Conservation (phyloP, 345 rosid genomes). For the Passiflora organensis region DNA sequence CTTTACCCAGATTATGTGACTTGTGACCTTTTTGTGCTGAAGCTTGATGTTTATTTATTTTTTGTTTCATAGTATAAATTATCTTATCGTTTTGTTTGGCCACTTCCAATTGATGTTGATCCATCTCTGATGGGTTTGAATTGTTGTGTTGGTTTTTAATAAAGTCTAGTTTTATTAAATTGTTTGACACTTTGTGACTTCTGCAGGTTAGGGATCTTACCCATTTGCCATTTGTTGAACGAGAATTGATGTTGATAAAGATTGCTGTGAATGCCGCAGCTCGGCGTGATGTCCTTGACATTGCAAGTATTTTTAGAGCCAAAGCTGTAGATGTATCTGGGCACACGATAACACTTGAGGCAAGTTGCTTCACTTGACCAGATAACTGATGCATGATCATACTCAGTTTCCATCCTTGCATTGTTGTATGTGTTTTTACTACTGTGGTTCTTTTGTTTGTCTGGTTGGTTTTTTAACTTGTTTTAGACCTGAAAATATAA, state of each 20-base stretch:
- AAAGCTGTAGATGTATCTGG: constrained; percentile 66
- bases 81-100: background rate
- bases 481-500: background rate
- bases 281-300: constrained; percentile 64
- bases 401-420: background rate
- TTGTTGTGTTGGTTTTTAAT: background rate
- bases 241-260: constrained; percentile 67
- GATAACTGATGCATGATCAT: background rate
- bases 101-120: background rate
- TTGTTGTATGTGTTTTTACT: background rate
- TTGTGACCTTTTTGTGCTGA: too few relatives aligned
- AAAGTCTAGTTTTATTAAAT: background rate
- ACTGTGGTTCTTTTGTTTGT: background rate
- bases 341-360: constrained; percentile 73
- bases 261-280: constrained; percentile 58
- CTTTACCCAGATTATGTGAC: background rate
- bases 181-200: background rate
- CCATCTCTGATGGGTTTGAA: background rate
- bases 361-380: constrained; percentile 1
- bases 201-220: constrained; percentile 53
- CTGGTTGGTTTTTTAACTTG: background rate
- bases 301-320: constrained; percentile 60
- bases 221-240: constrained; percentile 62
- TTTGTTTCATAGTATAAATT: background rate
- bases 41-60: too few relatives aligned